Conservation (phyloP, 2,329 filamentous ascomycete genomes). For the Cephalotrichum gorgonifer region DNA sequence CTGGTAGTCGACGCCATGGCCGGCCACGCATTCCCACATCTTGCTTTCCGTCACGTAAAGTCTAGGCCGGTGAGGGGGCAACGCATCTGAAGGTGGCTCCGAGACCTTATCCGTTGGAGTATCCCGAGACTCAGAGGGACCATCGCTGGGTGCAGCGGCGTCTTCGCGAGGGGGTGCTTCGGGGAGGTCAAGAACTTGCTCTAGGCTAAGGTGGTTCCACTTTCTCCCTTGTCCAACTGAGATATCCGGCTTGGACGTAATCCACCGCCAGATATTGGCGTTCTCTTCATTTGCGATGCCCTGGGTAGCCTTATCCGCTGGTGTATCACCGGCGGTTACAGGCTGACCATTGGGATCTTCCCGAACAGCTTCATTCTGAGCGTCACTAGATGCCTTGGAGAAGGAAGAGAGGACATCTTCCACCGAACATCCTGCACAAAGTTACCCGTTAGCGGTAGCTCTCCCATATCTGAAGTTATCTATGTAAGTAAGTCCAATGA, state of each 20-base stretch:
- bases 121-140: neutral
- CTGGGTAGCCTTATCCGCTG: neutral
- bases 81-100: neutral
- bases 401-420: constrained; percentile 1
- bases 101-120: neutral
- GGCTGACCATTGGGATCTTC: neutral
- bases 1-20: constrained; percentile 48
- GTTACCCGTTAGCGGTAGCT: neutral
- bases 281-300: constrained; percentile 1
- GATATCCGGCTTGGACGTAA: constrained; percentile 12
- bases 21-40: constrained; percentile 49
- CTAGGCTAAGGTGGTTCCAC: constrained; percentile 11
- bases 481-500: too few relatives aligned
- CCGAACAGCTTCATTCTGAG: neutral
- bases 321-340: neutral
- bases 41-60: constrained; percentile 43
- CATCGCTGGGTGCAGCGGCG: neutral
- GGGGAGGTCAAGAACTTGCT: constrained; percentile 9
- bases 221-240: constrained; percentile 10
- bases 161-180: neutral
- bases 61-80: constrained; percentile 13
- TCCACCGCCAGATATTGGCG: constrained; percentile 12
- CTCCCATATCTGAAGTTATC: too few relatives aligned
- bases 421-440: constrained; percentile 3
- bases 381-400: neutral